Evolutionary conservation across 371 early-diverging fungal species (phyloP).

Genomic region (Mucor ambiguus): DNA sequence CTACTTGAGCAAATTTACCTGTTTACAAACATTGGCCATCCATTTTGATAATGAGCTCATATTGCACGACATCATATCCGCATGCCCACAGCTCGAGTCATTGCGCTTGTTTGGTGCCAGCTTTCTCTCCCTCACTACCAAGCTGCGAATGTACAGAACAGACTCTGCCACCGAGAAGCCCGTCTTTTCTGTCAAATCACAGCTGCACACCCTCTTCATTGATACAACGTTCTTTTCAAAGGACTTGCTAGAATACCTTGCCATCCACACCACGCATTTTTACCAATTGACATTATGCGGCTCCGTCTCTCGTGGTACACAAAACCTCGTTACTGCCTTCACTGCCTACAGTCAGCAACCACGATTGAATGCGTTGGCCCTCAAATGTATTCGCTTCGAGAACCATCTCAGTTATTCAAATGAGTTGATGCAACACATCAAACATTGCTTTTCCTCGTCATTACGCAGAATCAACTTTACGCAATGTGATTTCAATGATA

Average conservation of each 20-base stretch:
- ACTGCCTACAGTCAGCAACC: not conserved
- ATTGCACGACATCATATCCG: not conserved
- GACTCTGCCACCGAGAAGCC: not conserved
- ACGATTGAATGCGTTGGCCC: not conserved
- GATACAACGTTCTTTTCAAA: not conserved
- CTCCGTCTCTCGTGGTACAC: not conserved
- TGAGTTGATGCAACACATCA: not conserved
- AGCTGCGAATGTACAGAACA: not conserved
- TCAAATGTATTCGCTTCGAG: not conserved
- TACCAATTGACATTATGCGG: not conserved
- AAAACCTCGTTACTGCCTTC: not conserved
- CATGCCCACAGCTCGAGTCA: not conserved
- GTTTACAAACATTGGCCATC: not conserved
- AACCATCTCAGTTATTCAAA: not conserved
- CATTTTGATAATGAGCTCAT: not conserved
- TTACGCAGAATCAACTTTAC: not conserved
- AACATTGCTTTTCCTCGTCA: not conserved
- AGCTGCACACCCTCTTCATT: not conserved
- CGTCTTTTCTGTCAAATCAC: not conserved
- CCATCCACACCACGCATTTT: not conserved
- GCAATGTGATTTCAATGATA: not conserved
- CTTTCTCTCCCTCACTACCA: not conserved
- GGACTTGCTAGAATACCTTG: not conserved
- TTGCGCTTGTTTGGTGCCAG: not conserved
- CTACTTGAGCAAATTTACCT: not conserved